Conservation (phyloP, 345 rosid species). For the Euphorbia pulcherrima region DNA sequence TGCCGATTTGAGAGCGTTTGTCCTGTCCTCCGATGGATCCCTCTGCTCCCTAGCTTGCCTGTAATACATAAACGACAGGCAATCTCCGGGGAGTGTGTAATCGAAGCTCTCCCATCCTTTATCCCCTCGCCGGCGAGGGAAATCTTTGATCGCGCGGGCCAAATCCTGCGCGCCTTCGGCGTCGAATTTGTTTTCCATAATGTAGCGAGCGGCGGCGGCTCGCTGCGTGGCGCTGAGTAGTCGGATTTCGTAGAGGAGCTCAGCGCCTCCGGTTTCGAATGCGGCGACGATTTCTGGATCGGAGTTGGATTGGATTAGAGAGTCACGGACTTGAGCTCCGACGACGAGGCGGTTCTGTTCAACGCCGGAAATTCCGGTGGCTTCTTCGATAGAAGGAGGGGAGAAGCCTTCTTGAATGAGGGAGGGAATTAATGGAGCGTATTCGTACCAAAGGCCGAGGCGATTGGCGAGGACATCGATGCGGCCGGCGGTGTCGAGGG, state of each 20-base stretch:
- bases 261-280: constrained; percentile 69
- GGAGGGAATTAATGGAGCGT: constrained; percentile 74
- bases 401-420: constrained; percentile 75
- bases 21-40: constrained; percentile 49
- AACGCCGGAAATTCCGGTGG: constrained; percentile 71
- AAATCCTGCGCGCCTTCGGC: constrained; percentile 58
- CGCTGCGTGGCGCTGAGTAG: constrained; percentile 57
- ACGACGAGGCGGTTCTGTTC: constrained; percentile 83
- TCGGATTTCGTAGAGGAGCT: constrained; percentile 73
- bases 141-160: constrained; percentile 81
- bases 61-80: constrained; percentile 67
- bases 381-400: constrained; percentile 63
- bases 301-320: constrained; percentile 52
- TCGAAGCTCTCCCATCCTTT: constrained; percentile 53
- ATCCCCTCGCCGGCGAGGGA: constrained; percentile 67
- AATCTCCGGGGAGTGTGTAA: constrained; percentile 66
- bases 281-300: constrained; percentile 49
- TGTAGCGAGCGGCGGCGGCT: constrained; percentile 50
- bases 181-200: constrained; percentile 41
- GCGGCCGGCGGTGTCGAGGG: constrained; percentile 59
- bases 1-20: constrained; percentile 50
- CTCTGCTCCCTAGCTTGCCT: constrained; percentile 63
- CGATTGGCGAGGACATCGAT: constrained; percentile 72
- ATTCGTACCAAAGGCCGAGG: constrained; percentile 80
- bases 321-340: constrained; percentile 70